phyloP scores from a whole-genome alignment of 2,329 filamentous ascomycete genomes.

The Cladosporium sp. region DNA sequence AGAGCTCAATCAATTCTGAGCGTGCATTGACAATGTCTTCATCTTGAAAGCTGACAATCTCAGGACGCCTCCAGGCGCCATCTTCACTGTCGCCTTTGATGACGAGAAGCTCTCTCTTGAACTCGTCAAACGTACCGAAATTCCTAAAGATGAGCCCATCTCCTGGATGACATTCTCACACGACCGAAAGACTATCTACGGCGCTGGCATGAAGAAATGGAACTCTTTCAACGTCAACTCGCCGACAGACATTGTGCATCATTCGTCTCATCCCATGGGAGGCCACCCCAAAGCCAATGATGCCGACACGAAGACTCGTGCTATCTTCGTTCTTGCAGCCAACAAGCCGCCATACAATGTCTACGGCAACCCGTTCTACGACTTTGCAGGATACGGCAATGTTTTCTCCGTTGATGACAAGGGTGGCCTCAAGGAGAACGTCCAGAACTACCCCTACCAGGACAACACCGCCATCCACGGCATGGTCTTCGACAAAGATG shows the following conservation, averaged over 20 bases:
- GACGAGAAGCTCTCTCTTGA: conserved; percentile 69
- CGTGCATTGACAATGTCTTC: background rate
- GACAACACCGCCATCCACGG: conserved; percentile 68
- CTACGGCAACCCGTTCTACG: conserved; percentile 88
- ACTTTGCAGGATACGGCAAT: conserved; percentile 74
- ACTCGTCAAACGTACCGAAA: conserved; percentile 72
- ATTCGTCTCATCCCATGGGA: conserved; percentile 66
- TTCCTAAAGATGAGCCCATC: conserved; percentile 77
- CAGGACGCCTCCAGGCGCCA: conserved; percentile 73
- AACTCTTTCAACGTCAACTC: conserved; percentile 71
- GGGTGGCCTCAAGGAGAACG: conserved; percentile 56
- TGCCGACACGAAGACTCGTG: conserved; percentile 70
- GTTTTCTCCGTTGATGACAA: conserved; percentile 55
- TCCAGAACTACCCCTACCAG: conserved; percentile 69
- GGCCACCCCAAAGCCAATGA: conserved; percentile 65
- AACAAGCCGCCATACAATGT: conserved; percentile 71
- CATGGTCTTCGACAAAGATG: conserved; percentile 71
- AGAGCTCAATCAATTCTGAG: background rate
- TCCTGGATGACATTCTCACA: conserved; percentile 86
- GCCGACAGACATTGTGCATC: conserved; percentile 69
- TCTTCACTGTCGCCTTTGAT: conserved; percentile 84
- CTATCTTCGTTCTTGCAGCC: conserved; percentile 81
- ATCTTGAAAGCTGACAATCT: conserved; percentile 11
- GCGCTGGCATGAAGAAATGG: conserved; percentile 91
- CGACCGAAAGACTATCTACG: conserved; percentile 76